Conservation (phyloP, 345 rosid species). For the Euphorbia pulcherrima region DNA sequence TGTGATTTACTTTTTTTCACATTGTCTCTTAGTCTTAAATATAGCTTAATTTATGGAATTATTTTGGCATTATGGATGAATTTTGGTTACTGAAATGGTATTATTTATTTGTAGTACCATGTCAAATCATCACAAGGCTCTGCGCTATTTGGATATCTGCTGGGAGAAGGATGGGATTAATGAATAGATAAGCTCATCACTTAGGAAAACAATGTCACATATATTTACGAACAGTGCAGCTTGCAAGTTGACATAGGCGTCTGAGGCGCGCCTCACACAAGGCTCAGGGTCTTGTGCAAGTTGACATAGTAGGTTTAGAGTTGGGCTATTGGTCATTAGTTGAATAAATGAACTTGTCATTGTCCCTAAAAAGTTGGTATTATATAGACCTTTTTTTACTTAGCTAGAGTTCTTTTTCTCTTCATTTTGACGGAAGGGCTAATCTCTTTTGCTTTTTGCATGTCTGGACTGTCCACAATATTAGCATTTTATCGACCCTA, state of each 20-base stretch:
- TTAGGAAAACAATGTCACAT: slow-evolving; percentile 85
- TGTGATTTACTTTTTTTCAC: too few species aligned
- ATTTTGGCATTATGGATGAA: too few species aligned
- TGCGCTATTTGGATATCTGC: too few species aligned
- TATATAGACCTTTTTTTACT: neutral
- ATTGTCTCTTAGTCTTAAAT: too few species aligned
- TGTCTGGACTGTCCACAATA: neutral
- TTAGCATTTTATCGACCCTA: neutral
- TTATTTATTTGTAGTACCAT: too few species aligned
- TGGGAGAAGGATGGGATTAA: slow-evolving; percentile 22
- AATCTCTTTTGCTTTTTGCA: neutral
- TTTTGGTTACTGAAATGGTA: too few species aligned
- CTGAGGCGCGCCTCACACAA: too few species aligned
- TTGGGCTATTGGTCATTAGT: neutral
- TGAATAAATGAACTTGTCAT: neutral
- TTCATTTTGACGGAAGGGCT: neutral
- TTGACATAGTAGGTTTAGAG: neutral
- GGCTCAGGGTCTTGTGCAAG: too few species aligned
- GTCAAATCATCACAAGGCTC: too few species aligned
- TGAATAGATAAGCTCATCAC: slow-evolving; percentile 63
- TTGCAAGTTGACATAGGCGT: too few species aligned
- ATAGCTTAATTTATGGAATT: too few species aligned
- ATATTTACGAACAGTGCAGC: slow-evolving; percentile 90
- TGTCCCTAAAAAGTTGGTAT: neutral
- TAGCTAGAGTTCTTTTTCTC: neutral